These are phyloP conservation scores for Linnemannia schmuckeri DNA, from an alignment of 192 early-diverging fungal genomes.

Conservation along the genomic window DNA sequence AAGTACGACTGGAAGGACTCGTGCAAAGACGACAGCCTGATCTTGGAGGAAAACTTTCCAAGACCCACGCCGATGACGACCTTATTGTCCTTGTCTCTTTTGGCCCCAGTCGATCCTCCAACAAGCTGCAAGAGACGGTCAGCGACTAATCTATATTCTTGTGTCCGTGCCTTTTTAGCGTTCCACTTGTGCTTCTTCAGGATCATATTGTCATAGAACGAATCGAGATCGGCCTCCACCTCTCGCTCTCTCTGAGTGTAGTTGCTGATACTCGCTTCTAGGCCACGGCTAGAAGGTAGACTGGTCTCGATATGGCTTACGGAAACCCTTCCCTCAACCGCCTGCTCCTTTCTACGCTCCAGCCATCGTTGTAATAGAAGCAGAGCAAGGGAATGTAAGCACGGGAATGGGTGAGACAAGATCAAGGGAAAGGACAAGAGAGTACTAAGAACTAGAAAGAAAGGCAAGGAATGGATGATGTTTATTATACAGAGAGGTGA, in stretches of 20 bases:
- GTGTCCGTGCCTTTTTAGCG: neutral
- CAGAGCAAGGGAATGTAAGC: too few relatives aligned
- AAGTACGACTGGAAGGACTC: too few relatives aligned
- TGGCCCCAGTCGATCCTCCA: neutral
- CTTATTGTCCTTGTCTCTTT: too few relatives aligned
- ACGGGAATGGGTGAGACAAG: too few relatives aligned
- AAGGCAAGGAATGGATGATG: too few relatives aligned
- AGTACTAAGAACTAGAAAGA: too few relatives aligned
- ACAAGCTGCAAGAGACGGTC: constrained; percentile 1
- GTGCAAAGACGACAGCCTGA: too few relatives aligned
- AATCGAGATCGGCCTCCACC: neutral
- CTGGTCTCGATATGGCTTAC: constrained; percentile 1
- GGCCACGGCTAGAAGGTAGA: neutral
- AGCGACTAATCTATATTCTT: neutral
- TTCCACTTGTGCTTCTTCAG: constrained; percentile 7
- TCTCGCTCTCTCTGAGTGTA: neutral
- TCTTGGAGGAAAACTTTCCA: neutral
- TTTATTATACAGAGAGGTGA: too few relatives aligned
- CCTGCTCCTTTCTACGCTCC: neutral
- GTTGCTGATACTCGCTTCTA: constrained; percentile 4
- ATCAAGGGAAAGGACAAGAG: too few relatives aligned
- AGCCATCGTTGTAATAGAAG: too few relatives aligned
- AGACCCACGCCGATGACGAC: too few relatives aligned
- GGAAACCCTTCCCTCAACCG: neutral
- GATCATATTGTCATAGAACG: neutral